phyloP scores from a whole-genome alignment of 768 basidiomycete species.

The Rubroboletus pulcherrimus region DNA sequence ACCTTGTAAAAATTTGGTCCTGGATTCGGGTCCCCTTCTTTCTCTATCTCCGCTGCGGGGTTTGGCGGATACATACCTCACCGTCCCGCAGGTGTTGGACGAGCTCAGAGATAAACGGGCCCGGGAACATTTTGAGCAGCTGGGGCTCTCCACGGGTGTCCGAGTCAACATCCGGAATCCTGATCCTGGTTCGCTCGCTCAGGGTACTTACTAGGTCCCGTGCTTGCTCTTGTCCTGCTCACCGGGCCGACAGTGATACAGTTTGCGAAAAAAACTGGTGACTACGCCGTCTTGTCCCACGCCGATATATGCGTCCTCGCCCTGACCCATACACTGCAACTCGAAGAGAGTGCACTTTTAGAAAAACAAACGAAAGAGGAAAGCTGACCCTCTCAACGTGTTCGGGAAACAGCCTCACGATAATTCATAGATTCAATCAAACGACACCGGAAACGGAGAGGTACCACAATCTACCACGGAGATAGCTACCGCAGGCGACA shows the following conservation, averaged over 20 bases:
- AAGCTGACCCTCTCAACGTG: slow-evolving; percentile 12
- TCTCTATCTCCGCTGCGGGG: slow-evolving; percentile 88
- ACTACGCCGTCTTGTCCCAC: slow-evolving; percentile 87
- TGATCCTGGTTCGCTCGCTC: slow-evolving; percentile 61
- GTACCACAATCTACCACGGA: background rate
- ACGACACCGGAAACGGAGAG: background rate
- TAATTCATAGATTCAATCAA: slow-evolving; percentile 6
- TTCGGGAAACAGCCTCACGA: background rate
- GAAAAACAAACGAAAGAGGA: slow-evolving; percentile 30
- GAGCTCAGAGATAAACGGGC: slow-evolving; percentile 89
- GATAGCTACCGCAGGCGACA: background rate
- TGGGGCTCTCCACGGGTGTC: slow-evolving; percentile 74
- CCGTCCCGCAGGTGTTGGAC: slow-evolving; percentile 84
- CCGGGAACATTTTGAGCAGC: slow-evolving; percentile 77
- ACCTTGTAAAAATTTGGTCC: slow-evolving; percentile 74
- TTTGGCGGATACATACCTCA: slow-evolving; percentile 79
- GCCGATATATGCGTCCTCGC: slow-evolving; percentile 91
- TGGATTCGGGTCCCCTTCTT: slow-evolving; percentile 92
- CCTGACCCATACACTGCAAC: slow-evolving; percentile 75
- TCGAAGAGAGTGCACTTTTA: slow-evolving; percentile 38
- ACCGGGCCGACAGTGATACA: slow-evolving; percentile 62
- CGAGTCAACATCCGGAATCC: slow-evolving; percentile 68
- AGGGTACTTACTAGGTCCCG: slow-evolving; percentile 40
- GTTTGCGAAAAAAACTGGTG: slow-evolving; percentile 93
- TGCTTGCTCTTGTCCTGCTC: slow-evolving; percentile 11